These are phyloP conservation scores for Zygosaccharomyces siamensis DNA, from an alignment of 805 yeast genomes.

Conservation along the genomic window DNA sequence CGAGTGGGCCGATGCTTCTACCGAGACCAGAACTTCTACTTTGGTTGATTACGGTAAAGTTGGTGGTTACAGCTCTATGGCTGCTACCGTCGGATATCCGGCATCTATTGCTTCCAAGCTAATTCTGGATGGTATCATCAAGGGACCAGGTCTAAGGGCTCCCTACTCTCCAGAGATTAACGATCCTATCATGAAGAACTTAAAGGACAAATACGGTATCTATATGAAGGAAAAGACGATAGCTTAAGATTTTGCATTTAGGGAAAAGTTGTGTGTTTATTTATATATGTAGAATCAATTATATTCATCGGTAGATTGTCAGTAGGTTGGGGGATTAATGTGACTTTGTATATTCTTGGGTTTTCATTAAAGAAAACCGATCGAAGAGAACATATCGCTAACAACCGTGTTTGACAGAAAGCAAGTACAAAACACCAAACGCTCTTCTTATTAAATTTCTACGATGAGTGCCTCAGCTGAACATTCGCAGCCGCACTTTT, in stretches of 20 bases:
- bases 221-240: conserved; percentile 84
- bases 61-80: conserved; percentile 96
- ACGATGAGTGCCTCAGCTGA: conserved; percentile 13
- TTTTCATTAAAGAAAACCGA: not conserved
- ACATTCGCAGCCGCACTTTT: conserved; percentile 23
- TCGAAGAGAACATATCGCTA: not conserved
- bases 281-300: not conserved
- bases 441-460: not conserved
- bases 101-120: conserved; percentile 92
- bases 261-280: not conserved
- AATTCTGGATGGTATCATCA: conserved; percentile 74
- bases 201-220: conserved; percentile 86
- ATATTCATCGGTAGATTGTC: not conserved
- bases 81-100: conserved; percentile 96
- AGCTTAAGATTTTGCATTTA: conserved; percentile 19
- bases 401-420: not conserved
- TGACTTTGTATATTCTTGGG: not conserved
- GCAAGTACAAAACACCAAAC: not conserved
- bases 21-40: conserved; percentile 92
- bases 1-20: conserved; percentile 89
- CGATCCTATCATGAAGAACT: conserved; percentile 83
- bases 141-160: conserved; percentile 80
- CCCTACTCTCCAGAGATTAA: conserved; percentile 90
- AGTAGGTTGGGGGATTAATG: not conserved
- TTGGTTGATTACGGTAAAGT: conserved; percentile 85